These are phyloP conservation scores for Cladosporium sp. DNA, from an alignment of 2,329 filamentous ascomycete genomes.

Conservation along the genomic window DNA sequence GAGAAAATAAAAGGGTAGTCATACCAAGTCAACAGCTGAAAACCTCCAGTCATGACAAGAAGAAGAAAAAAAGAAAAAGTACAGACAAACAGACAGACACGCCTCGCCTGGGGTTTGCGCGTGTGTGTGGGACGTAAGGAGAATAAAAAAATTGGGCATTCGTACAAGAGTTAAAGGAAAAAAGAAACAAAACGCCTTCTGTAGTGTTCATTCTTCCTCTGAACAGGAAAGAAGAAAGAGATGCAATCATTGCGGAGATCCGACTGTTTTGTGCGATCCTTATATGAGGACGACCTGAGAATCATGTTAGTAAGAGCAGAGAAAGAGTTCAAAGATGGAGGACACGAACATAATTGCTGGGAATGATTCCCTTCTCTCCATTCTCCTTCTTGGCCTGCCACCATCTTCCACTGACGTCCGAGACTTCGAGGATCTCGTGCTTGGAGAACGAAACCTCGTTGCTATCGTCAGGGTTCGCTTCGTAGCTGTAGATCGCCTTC, in stretches of 20 bases:
- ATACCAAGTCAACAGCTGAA: too few relatives aligned
- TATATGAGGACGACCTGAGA: conserved; percentile 11
- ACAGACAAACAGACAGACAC: not conserved
- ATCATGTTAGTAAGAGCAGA: conserved; percentile 17
- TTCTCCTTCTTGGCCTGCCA: conserved; percentile 97
- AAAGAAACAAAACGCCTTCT: not conserved
- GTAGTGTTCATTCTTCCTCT: not conserved
- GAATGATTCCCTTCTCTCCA: conserved; percentile 75
- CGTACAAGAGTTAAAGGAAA: not conserved
- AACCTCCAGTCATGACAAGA: not conserved
- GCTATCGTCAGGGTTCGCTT: conserved; percentile 94
- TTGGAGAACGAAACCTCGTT: conserved; percentile 98
- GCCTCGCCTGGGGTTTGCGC: conserved; percentile 2
- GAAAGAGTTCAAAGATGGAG: not conserved
- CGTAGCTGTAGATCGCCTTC: conserved; percentile 99
- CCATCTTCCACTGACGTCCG: conserved; percentile 94
- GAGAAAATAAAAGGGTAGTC: not conserved
- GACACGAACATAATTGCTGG: conserved; percentile 46
- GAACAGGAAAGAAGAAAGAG: too few relatives aligned
- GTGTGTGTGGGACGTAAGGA: too few relatives aligned
- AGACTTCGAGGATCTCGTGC: conserved; percentile 95
- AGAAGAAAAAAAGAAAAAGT: not conserved
- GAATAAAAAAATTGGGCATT: too few relatives aligned
- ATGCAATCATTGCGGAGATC: too few relatives aligned
- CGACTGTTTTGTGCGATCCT: not conserved